These are phyloP conservation scores for Calocybe indica DNA, from an alignment of 768 basidiomycete genomes.

Conservation along the genomic window DNA sequence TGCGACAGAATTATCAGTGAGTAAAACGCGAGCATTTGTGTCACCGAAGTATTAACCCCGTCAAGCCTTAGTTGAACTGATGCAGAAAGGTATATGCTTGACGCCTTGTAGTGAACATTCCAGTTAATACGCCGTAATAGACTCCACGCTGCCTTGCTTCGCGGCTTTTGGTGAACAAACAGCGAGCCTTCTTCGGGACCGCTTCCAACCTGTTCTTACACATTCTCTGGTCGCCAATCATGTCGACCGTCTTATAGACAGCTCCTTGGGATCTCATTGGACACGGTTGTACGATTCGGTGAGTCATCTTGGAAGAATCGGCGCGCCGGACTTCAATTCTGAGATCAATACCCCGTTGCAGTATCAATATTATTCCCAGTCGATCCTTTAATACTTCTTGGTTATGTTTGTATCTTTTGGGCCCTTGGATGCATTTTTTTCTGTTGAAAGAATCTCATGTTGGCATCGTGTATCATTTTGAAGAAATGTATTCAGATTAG, in stretches of 20 bases:
- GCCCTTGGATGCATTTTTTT: neutral
- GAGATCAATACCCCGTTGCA: slow-evolving; percentile 17
- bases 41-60: slow-evolving; percentile 4
- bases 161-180: slow-evolving; percentile 88
- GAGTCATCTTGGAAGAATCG: slow-evolving; percentile 17
- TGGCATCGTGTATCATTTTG: too few relatives aligned
- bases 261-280: slow-evolving; percentile 89
- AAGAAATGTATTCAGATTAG: too few relatives aligned
- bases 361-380: slow-evolving; percentile 95
- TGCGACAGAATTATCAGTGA: slow-evolving; percentile 92
- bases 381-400: slow-evolving; percentile 48
- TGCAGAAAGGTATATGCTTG: slow-evolving; percentile 78
- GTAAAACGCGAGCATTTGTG: slow-evolving; percentile 16
- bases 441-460: too few relatives aligned
- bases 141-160: slow-evolving; percentile 90
- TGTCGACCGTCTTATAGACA: slow-evolving; percentile 86
- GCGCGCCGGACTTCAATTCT: neutral
- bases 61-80: slow-evolving; percentile 80
- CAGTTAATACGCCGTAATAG: slow-evolving; percentile 28
- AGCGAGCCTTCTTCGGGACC: slow-evolving; percentile 79
- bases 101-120: neutral
- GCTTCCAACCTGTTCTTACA: slow-evolving; percentile 89
- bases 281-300: slow-evolving; percentile 95
- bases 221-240: slow-evolving; percentile 81
- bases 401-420: neutral